Percentiles rank a stretch among this genome's conserved stretches.
phyloP scores from a whole-genome alignment of 2,329 filamentous ascomycete species.

The Aspergillus sp. region DNA sequence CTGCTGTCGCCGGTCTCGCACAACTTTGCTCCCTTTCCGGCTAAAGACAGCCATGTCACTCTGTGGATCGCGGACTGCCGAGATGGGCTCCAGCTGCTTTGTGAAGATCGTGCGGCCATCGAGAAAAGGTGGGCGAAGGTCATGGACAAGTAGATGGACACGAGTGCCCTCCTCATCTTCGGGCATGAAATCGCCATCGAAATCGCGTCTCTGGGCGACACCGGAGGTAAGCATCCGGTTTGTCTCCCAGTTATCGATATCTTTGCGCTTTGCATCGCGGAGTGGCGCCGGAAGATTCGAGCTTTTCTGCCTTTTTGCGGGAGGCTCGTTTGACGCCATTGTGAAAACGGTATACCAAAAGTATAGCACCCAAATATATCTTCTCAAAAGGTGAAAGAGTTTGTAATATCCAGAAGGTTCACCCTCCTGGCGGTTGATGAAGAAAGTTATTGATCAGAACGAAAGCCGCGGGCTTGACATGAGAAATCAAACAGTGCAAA shows the following conservation, averaged over 20 bases:
- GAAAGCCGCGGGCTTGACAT: not conserved
- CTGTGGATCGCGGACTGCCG: slow-evolving; percentile 87
- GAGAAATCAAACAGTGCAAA: slow-evolving; percentile 32
- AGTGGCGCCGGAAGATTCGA: slow-evolving; percentile 35
- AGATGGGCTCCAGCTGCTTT: slow-evolving; percentile 92
- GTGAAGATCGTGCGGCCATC: slow-evolving; percentile 96
- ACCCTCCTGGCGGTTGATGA: slow-evolving; percentile 10
- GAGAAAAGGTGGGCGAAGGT: slow-evolving; percentile 88
- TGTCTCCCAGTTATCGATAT: slow-evolving; percentile 97
- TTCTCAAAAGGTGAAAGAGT: not conserved
- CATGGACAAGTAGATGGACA: slow-evolving; percentile 88
- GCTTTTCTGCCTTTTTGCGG: slow-evolving; percentile 41
- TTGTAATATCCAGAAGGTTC: not conserved
- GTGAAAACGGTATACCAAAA: not conserved
- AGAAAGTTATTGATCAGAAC: slow-evolving; percentile 4
- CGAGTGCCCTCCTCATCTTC: slow-evolving; percentile 82
- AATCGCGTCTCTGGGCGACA: slow-evolving; percentile 84
- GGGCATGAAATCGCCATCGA: slow-evolving; percentile 78
- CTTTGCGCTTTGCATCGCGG: slow-evolving; percentile 68
- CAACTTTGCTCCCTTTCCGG: slow-evolving; percentile 89
- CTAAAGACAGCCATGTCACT: slow-evolving; percentile 99
- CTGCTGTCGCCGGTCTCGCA: slow-evolving; percentile 86
- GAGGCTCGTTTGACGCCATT: slow-evolving; percentile 39
- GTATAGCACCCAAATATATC: not conserved
- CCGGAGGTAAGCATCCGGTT: slow-evolving; percentile 98